Conservation (phyloP, 2,329 filamentous ascomycete species). For the Scedosporium aurantiacum region DNA sequence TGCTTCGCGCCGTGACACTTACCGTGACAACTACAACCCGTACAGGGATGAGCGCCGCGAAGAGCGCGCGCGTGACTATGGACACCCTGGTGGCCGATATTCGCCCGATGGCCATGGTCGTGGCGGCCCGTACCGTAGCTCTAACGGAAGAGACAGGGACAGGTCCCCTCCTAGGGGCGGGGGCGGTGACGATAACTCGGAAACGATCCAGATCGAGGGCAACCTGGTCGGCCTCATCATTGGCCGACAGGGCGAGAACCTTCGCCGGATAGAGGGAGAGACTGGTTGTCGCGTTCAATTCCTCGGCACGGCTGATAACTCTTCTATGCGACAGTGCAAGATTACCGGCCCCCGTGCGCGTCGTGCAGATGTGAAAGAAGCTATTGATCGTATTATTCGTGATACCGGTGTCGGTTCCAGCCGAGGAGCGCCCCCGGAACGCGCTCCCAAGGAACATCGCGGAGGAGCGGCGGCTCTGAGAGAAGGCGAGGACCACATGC, state of each 20-base stretch:
- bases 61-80: conserved; percentile 46
- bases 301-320: conserved; percentile 61
- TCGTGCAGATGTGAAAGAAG: conserved; percentile 66
- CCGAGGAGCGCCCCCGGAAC: conserved; percentile 31
- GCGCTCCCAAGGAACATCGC: conserved; percentile 19
- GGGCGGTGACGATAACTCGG: conserved; percentile 54
- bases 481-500: conserved; percentile 74
- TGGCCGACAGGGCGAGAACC: conserved; percentile 78
- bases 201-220: conserved; percentile 79
- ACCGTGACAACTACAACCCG: conserved; percentile 66
- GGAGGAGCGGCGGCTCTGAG: conserved; percentile 38
- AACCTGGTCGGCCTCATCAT: conserved; percentile 84
- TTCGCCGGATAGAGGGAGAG: conserved; percentile 73
- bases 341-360: conserved; percentile 65
- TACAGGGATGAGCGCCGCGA: conserved; percentile 78
- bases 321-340: conserved; percentile 67
- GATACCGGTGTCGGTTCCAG: conserved; percentile 42
- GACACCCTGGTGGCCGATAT: conserved; percentile 25
- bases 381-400: conserved; percentile 80
- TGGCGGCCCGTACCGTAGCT: conserved; percentile 43
- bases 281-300: conserved; percentile 81
- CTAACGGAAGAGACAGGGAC: conserved; percentile 36
- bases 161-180: conserved; percentile 44
- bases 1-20: conserved; percentile 53
- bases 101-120: conserved; percentile 47